phyloP scores from a whole-genome alignment of 805 yeast species.

The Monosporozyma siamensis region DNA sequence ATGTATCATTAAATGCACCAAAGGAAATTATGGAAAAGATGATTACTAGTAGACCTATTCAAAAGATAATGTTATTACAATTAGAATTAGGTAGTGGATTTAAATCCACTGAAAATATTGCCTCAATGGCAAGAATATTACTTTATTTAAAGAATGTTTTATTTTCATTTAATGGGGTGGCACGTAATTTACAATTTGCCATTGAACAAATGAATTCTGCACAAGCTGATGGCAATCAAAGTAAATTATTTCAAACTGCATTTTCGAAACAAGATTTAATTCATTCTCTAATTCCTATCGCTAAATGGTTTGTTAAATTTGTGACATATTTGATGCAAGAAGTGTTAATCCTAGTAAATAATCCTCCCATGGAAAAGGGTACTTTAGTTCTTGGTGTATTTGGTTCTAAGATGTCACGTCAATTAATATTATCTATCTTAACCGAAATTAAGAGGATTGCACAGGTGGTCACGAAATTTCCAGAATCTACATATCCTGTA shows the following conservation, averaged over 20 bases:
- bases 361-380: constrained; percentile 15
- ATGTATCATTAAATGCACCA: constrained; percentile 29
- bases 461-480: constrained; percentile 47
- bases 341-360: constrained; percentile 38
- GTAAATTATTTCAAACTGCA: constrained; percentile 39
- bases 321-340: constrained; percentile 68
- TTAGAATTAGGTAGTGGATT: constrained; percentile 28
- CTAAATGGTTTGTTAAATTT: constrained; percentile 80
- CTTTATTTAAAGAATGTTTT: constrained; percentile 26
- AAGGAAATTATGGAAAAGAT: constrained; percentile 30
- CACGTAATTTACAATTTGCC: constrained; percentile 30
- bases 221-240: constrained; percentile 29
- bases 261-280: constrained; percentile 54
- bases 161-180: constrained; percentile 30
- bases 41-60: constrained; percentile 30
- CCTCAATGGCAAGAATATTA: constrained; percentile 26
- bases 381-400: constrained; percentile 49
- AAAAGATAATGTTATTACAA: constrained; percentile 28
- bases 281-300: constrained; percentile 60
- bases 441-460: constrained; percentile 54
- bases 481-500: constrained; percentile 39
- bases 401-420: constrained; percentile 60
- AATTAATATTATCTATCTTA: constrained; percentile 55
- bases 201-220: constrained; percentile 26
- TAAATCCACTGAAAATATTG: constrained; percentile 17